Evolutionary conservation across 2,329 filamentous ascomycete species (phyloP).

Genomic region (Cryphonectria naterciae): DNA sequence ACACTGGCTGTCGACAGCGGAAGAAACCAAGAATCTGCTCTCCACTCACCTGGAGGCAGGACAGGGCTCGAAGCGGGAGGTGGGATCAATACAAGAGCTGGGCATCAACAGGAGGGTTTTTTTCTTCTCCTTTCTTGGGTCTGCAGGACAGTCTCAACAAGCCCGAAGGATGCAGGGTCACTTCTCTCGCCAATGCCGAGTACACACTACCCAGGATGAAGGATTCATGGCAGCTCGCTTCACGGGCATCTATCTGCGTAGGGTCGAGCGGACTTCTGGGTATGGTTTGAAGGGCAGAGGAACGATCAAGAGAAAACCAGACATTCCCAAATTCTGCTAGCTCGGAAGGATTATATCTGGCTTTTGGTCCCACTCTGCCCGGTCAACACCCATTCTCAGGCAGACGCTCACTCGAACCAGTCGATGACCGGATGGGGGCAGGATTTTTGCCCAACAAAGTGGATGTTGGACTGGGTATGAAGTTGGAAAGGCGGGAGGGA

Average conservation of each 20-base stretch:
- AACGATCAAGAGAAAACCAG: neutral
- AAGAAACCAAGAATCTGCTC: slow-evolving; percentile 37
- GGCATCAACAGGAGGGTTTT: slow-evolving; percentile 28
- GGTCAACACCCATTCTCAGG: neutral
- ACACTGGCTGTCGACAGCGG: slow-evolving; percentile 49
- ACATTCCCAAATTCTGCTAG: slow-evolving; percentile 21
- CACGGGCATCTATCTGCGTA: neutral
- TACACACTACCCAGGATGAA: slow-evolving; percentile 9
- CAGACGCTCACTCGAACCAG: neutral
- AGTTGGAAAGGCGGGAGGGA: slow-evolving; percentile 17
- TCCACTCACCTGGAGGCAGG: slow-evolving; percentile 26
- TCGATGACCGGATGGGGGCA: neutral
- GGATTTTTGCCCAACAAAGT: neutral
- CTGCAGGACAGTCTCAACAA: slow-evolving; percentile 40
- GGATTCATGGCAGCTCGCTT: neutral
- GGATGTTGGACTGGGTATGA: slow-evolving; percentile 1
- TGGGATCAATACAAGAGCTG: slow-evolving; percentile 36
- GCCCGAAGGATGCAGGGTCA: slow-evolving; percentile 31
- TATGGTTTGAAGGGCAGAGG: neutral
- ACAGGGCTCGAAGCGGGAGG: slow-evolving; percentile 36
- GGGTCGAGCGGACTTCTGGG: neutral
- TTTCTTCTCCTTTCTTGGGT: slow-evolving; percentile 8
- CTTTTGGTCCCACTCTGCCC: neutral
- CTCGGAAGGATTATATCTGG: slow-evolving; percentile 9
- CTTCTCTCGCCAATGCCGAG: slow-evolving; percentile 18